These are phyloP conservation scores for Hypomontagnella submonticulosa DNA, from an alignment of 495 filamentous ascomycete genomes.

Conservation along the genomic window DNA sequence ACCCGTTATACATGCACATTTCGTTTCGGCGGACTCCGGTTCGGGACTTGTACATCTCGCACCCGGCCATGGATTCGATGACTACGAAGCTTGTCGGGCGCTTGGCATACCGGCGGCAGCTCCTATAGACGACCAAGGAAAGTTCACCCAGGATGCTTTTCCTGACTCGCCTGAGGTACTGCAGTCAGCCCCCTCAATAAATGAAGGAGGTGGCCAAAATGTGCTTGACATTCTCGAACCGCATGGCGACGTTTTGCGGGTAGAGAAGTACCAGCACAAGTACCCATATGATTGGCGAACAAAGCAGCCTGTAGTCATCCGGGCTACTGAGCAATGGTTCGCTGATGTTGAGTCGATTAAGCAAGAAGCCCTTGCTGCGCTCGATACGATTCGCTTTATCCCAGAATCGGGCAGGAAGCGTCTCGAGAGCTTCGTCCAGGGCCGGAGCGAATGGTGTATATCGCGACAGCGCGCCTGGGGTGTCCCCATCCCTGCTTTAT, in stretches of 20 bases:
- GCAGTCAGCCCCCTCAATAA: conserved; percentile 55
- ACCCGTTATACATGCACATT: conserved; percentile 80
- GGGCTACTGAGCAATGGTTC: conserved; percentile 98
- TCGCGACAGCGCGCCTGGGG: conserved; percentile 98
- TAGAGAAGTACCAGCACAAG: conserved; percentile 82
- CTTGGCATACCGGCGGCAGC: conserved; percentile 76
- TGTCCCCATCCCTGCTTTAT: conserved; percentile 92
- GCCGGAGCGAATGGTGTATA: conserved; percentile 96
- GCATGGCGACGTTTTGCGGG: conserved; percentile 66
- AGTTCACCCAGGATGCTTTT: conserved; percentile 79
- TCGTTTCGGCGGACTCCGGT: conserved; percentile 87
- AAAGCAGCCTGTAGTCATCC: conserved; percentile 87
- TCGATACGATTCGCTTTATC: conserved; percentile 79
- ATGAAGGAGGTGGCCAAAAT: conserved; percentile 69
- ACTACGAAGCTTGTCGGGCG: conserved; percentile 82
- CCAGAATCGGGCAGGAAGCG: conserved; percentile 76
- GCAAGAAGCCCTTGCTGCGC: conserved; percentile 69
- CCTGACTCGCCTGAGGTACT: conserved; percentile 70
- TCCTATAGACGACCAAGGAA: conserved; percentile 82
- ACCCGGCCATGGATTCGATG: conserved; percentile 95
- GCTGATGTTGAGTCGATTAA: conserved; percentile 89
- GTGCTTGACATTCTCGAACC: conserved; percentile 72
- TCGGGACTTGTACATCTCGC: conserved; percentile 94
- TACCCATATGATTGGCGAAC: conserved; percentile 99
- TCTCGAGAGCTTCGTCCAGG: conserved; percentile 83